Conservation (phyloP, 441 rosid genomes). For the Pelargonium cotyledonis region DNA sequence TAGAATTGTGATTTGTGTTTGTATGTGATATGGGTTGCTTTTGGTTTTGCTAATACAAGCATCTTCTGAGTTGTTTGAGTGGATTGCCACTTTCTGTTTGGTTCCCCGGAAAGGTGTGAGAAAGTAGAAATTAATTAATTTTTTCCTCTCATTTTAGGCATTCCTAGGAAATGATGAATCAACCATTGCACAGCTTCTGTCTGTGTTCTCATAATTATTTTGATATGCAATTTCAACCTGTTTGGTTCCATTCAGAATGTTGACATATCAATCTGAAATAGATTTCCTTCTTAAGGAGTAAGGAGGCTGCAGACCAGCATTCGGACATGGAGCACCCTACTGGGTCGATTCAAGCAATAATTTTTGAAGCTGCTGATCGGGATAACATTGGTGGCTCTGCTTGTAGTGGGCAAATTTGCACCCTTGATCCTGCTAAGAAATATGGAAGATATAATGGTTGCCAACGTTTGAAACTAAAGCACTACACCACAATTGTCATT, state of each 20-base stretch:
- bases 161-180: background rate
- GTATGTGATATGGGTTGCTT: background rate
- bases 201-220: background rate
- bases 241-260: conserved; percentile 1
- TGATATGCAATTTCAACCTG: background rate
- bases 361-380: conserved; percentile 90
- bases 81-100: background rate
- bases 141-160: background rate
- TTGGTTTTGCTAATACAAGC: background rate
- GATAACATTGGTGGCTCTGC: conserved; percentile 95
- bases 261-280: conserved; percentile 18
- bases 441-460: conserved; percentile 39
- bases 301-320: conserved; percentile 36
- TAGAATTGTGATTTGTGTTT: background rate
- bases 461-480: too few species aligned
- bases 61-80: background rate
- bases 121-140: too few species aligned
- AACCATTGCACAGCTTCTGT: background rate
- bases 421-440: conserved; percentile 82
- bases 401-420: conserved; percentile 93
- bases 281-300: conserved; percentile 66
- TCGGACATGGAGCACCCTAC: conserved; percentile 35
- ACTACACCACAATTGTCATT: conserved; percentile 63
- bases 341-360: conserved; percentile 64
- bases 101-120: too few species aligned